phyloP scores from a whole-genome alignment of 345 rosid species.

The Murraya koenigii region DNA sequence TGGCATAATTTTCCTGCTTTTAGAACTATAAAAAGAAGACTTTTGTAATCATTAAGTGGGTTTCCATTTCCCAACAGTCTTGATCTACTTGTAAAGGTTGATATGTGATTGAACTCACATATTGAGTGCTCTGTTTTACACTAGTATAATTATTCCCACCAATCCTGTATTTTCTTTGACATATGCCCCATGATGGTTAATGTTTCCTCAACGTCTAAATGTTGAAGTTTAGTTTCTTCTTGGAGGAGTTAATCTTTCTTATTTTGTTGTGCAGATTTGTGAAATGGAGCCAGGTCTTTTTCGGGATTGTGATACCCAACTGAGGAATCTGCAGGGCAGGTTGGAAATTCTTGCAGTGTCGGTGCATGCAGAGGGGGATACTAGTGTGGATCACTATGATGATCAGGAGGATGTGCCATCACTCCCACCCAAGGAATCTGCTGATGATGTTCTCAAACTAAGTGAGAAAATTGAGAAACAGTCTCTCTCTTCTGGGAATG shows the following conservation, averaged over 20 bases:
- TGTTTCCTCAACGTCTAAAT: background rate
- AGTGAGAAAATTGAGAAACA: conserved; percentile 59
- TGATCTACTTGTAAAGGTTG: background rate
- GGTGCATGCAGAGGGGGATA: conserved; percentile 87
- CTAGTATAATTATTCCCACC: background rate
- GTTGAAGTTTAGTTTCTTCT: background rate
- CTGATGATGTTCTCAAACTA: conserved; percentile 36
- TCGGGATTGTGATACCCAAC: conserved; percentile 72
- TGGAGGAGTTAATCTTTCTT: background rate
- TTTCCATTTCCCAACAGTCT: background rate
- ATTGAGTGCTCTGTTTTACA: background rate
- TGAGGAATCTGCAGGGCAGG: conserved; percentile 83
- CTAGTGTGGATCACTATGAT: conserved; percentile 73
- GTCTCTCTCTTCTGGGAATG: conserved; percentile 35
- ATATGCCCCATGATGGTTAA: background rate
- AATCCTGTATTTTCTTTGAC: background rate
- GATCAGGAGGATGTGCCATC: conserved; percentile 57
- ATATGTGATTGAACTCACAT: background rate
- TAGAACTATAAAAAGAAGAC: background rate
- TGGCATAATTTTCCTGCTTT: background rate
- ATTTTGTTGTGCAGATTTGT: conserved; percentile 52
- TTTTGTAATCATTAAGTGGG: background rate
- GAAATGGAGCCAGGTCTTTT: conserved; percentile 82
- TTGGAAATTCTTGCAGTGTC: conserved; percentile 86
- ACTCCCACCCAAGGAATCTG: conserved; percentile 30